These are phyloP conservation scores for Eucommia ulmoides DNA, from an alignment of 257 asterid genomes.

Conservation along the genomic window DNA sequence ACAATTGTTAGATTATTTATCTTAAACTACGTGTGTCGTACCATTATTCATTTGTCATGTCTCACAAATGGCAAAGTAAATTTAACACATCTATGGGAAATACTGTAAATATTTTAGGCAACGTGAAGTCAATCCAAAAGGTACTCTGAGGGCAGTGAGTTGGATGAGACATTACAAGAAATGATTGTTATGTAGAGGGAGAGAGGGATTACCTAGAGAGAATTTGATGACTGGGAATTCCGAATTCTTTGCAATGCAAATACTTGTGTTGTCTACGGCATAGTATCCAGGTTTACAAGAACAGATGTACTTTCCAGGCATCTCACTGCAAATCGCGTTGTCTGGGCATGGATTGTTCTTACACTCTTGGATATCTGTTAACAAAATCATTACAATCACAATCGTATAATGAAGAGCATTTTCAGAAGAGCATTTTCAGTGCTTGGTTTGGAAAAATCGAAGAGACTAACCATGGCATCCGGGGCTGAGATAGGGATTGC, in stretches of 20 bases:
- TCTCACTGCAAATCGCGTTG: conserved; percentile 5
- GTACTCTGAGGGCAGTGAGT: too few relatives aligned
- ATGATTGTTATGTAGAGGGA: too few relatives aligned
- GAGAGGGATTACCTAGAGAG: conserved; percentile 6
- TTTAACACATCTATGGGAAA: too few relatives aligned
- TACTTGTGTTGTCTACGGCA: conserved; percentile 4
- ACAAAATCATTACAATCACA: background rate
- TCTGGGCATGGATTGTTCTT: background rate
- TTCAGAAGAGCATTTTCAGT: background rate
- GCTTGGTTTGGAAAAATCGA: too few relatives aligned
- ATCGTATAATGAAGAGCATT: background rate
- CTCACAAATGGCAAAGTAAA: too few relatives aligned
- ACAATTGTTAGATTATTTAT: too few relatives aligned
- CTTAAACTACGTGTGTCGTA: too few relatives aligned
- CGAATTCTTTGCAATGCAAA: background rate
- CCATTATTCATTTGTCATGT: too few relatives aligned
- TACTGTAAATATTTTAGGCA: too few relatives aligned
- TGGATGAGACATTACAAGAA: too few relatives aligned
- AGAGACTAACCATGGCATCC: conserved; percentile 22
- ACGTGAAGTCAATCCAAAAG: too few relatives aligned
- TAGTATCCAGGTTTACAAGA: conserved; percentile 1
- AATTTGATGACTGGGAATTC: background rate
- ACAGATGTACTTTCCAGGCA: conserved; percentile 7
- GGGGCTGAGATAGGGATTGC: conserved; percentile 21
- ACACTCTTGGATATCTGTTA: conserved; percentile 10